Percentiles rank a stretch among this genome's conserved stretches.
phyloP scores from a whole-genome alignment of 2,329 filamentous ascomycete genomes.

The Paracoccidioides lutzii region DNA sequence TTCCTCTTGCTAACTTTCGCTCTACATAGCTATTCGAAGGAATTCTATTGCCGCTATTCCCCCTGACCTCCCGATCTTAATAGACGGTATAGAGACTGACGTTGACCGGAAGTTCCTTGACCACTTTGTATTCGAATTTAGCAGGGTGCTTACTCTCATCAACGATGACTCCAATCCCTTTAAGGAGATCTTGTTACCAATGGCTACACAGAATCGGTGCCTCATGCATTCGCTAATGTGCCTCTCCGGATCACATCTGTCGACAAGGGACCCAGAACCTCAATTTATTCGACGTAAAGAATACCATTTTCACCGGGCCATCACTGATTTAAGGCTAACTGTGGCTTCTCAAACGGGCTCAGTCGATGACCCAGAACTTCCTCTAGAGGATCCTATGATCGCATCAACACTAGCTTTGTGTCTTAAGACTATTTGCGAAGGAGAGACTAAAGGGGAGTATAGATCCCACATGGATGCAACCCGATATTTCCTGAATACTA shows the following conservation, averaged over 20 bases:
- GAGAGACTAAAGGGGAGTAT: slow-evolving; percentile 55
- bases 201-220: slow-evolving; percentile 65
- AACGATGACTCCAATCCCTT: slow-evolving; percentile 73
- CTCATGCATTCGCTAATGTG: slow-evolving; percentile 86
- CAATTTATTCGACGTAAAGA: slow-evolving; percentile 42
- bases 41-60: slow-evolving; percentile 24
- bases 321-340: slow-evolving; percentile 29
- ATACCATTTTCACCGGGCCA: slow-evolving; percentile 38
- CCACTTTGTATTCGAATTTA: slow-evolving; percentile 69
- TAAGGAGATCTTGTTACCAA: slow-evolving; percentile 67
- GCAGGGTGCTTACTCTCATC: slow-evolving; percentile 68
- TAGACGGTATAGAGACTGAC: slow-evolving; percentile 67
- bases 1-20: neutral
- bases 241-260: slow-evolving; percentile 63
- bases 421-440: slow-evolving; percentile 48
- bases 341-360: slow-evolving; percentile 20
- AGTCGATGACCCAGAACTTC: slow-evolving; percentile 19
- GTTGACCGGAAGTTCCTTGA: slow-evolving; percentile 71
- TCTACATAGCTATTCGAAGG: slow-evolving; percentile 18
- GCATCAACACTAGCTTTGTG: slow-evolving; percentile 48
- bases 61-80: slow-evolving; percentile 46
- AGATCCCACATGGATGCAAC: slow-evolving; percentile 68
- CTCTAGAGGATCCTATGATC: slow-evolving; percentile 47
- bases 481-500: slow-evolving; percentile 52
- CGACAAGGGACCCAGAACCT: slow-evolving; percentile 38